phyloP scores from a whole-genome alignment of 192 early-diverging fungal genomes.

The Backusella sp. region DNA sequence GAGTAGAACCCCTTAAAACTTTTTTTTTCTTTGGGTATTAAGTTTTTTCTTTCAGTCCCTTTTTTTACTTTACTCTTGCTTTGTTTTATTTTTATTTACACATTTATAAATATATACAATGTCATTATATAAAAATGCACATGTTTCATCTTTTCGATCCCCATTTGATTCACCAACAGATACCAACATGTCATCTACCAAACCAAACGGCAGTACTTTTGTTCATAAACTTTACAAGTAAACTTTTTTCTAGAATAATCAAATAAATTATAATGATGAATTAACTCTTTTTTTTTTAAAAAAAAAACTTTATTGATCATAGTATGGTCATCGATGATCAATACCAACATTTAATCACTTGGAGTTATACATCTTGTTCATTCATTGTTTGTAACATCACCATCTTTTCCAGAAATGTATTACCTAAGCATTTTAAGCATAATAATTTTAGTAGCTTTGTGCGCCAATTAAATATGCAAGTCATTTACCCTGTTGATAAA shows the following conservation, averaged over 20 bases:
- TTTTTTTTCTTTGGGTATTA: neutral
- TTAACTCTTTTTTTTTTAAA: neutral
- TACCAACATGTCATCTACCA: conserved; percentile 21
- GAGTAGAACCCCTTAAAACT: neutral
- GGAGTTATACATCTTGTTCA: conserved; percentile 85
- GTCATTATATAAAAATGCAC: neutral
- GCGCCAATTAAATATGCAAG: conserved; percentile 81
- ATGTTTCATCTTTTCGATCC: neutral
- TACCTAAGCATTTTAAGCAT: conserved; percentile 93
- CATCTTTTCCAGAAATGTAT: conserved; percentile 84
- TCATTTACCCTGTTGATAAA: neutral
- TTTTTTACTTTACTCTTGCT: neutral
- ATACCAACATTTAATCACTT: conserved; percentile 86
- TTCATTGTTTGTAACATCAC: conserved; percentile 90
- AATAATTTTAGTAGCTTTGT: conserved; percentile 92
- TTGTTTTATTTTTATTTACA: neutral
- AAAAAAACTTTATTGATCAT: neutral
- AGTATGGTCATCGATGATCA: conserved; percentile 83
- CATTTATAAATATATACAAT: neutral
- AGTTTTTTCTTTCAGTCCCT: conserved; percentile 1
- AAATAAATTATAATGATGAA: neutral
- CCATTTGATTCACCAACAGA: conserved; percentile 5
- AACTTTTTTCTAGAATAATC: neutral
- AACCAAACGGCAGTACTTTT: conserved; percentile 48
- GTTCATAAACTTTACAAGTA: conserved; percentile 61